A percentile compares a stretch with the other conserved stretches of the same genome.
These are phyloP conservation scores for Cryptococcus sp. DNA, from an alignment of 1,284 basidiomycete species.

Conservation along the genomic window DNA sequence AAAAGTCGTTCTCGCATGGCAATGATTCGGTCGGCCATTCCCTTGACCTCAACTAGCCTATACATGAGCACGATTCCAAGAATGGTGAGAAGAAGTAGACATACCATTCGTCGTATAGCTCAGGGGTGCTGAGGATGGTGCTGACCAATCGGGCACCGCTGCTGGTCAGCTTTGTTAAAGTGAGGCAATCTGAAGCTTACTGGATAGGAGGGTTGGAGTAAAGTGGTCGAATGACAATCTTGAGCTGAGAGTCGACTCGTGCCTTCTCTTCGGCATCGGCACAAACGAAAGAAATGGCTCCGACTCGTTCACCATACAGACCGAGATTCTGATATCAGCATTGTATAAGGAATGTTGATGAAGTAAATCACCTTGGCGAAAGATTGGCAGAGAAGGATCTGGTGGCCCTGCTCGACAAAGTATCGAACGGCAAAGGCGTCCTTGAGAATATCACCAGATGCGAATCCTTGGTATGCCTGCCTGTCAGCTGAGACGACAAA, in stretches of 20 bases:
- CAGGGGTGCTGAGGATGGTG: constrained; percentile 70
- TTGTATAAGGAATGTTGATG: background rate
- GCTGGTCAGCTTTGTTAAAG: constrained; percentile 9
- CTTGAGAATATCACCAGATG: constrained; percentile 78
- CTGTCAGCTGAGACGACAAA: constrained; percentile 49
- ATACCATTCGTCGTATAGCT: constrained; percentile 78
- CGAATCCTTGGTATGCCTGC: constrained; percentile 97
- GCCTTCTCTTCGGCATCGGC: constrained; percentile 74
- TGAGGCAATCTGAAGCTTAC: constrained; percentile 10
- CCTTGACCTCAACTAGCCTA: constrained; percentile 75
- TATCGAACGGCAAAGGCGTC: constrained; percentile 94
- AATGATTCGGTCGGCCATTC: constrained; percentile 96
- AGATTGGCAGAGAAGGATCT: constrained; percentile 81
- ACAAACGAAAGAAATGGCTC: constrained; percentile 84
- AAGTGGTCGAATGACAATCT: constrained; percentile 94
- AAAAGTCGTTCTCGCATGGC: constrained; percentile 86
- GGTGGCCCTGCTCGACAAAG: constrained; percentile 85
- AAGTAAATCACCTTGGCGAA: constrained; percentile 71
- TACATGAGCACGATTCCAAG: background rate
- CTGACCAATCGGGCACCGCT: constrained; percentile 83
- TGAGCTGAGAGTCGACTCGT: constrained; percentile 86
- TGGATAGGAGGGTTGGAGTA: constrained; percentile 98
- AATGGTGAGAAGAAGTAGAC: constrained; percentile 6
- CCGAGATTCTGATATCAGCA: constrained; percentile 72
- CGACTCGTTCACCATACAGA: constrained; percentile 93